Base-by-base conservation (phyloP, 2,329 filamentous ascomycete species). In the Clarireedia sp. region DNA sequence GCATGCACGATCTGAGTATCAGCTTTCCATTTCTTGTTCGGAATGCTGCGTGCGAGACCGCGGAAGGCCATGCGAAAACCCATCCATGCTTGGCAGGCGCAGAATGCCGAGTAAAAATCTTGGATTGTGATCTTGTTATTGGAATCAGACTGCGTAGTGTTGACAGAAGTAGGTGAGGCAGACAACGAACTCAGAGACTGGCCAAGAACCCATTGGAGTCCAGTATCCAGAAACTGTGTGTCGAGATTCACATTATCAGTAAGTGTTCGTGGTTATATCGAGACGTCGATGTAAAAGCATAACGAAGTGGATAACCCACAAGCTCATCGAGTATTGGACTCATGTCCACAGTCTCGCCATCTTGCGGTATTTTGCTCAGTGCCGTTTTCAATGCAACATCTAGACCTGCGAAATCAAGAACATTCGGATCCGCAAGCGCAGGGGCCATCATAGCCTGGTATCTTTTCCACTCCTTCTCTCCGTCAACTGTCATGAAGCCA, bases 131-230 rank as follows among this genome's bases (percentile, higher is more conserved):
- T 55, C 5, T 37, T 14, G n/a, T 50, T 51, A 36, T 8, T 10
- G 38, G 3, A 38, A n/a, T 1, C 16, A 51, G 3, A 26, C 6
- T 17, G 8, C 40, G 3, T 44, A 23, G 6, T 48, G 19, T 9
- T 41, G 33, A 7, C 55, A 52, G 56, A 52, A 58, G 24, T 7
- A 26, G 24, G 24, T 26, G 24, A 7, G 24, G 24, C 24, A 26
- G 24, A 26, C 24, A 26, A 2, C 24, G 24, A 26, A 26, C 2
- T n/a, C 40, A 9, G 14, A 24, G 48, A 37, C 6, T 24, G 5
- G 14, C 53, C 53, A 5, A 55, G 37, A 17, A 55, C 10, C 10
- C 50, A 55, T 23, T 55, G 53, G 14, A 55, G 14, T 44, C 46
- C 50, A 17, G 51, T 6, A 37, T 49, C 38, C 7, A 55, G 19